Conservation (phyloP, 257 asterid genomes). For the Misopates orontium region DNA sequence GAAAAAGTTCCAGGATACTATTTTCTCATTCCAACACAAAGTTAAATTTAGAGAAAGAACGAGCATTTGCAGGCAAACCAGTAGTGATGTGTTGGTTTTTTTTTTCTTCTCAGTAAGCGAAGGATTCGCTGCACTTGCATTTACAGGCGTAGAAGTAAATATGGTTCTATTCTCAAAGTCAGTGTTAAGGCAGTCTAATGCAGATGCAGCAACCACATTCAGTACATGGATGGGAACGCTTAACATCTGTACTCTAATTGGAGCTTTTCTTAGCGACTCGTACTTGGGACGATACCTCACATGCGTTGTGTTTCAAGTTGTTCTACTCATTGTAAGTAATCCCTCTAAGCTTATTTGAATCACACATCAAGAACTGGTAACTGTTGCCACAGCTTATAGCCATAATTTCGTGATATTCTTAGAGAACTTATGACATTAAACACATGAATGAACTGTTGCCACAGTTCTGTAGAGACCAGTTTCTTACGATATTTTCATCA, state of each 20-base stretch:
- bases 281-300: conserved; percentile 78
- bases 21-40: background rate
- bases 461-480: background rate
- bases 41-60: background rate
- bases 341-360: background rate
- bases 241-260: conserved; percentile 65
- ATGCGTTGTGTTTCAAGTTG: conserved; percentile 64
- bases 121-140: conserved; percentile 80
- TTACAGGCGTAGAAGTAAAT: conserved; percentile 80
- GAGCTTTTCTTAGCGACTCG: conserved; percentile 86
- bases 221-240: conserved; percentile 88
- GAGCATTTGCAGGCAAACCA: background rate
- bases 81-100: background rate
- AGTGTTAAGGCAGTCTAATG: conserved; percentile 68
- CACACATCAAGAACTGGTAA: no score
- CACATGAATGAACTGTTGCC: no score
- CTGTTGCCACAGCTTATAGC: no score
- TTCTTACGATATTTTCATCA: no score
- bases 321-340: conserved; percentile 63
- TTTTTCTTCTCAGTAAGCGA: conserved; percentile 54
- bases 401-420: no score
- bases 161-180: conserved; percentile 79
- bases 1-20: no score
- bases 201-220: conserved; percentile 70
- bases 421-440: no score